Percentiles rank a stretch among this genome's conserved stretches.
phyloP scores from a whole-genome alignment of 305 asterid genomes.

The Solanum hybrid region DNA sequence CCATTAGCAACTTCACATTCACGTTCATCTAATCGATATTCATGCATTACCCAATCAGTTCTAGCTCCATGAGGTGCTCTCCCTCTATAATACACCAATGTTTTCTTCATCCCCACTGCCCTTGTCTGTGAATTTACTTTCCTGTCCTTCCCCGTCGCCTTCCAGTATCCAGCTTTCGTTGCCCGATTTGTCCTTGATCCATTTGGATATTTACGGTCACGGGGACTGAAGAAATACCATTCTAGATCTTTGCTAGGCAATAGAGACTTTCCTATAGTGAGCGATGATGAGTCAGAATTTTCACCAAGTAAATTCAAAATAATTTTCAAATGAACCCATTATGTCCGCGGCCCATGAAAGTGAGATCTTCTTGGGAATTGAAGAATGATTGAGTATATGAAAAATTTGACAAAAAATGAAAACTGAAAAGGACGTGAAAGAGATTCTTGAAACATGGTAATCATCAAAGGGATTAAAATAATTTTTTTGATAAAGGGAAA shows the following conservation, averaged over 20 bases:
- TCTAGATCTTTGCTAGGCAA: slow-evolving; percentile 20
- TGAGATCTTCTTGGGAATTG: neutral
- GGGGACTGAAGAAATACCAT: slow-evolving; percentile 22
- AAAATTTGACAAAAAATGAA: neutral
- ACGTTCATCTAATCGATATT: slow-evolving; percentile 33
- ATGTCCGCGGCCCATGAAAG: neutral
- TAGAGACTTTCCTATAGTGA: slow-evolving; percentile 5
- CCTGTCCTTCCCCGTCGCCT: slow-evolving; percentile 69
- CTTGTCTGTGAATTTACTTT: slow-evolving; percentile 42
- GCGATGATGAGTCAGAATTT: neutral
- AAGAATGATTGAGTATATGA: neutral
- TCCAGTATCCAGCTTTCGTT: slow-evolving; percentile 20
- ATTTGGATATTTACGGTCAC: slow-evolving; percentile 22
- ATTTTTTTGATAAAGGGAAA: neutral
- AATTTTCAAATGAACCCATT: neutral
- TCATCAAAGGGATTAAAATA: slow-evolving; percentile 1
- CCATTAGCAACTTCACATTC: slow-evolving; percentile 17
- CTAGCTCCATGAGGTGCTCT: slow-evolving; percentile 70
- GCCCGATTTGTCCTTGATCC: slow-evolving; percentile 22
- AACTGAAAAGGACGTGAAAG: neutral
- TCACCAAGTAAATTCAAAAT: too few relatives aligned
- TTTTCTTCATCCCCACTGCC: slow-evolving; percentile 66
- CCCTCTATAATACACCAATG: slow-evolving; percentile 64
- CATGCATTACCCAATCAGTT: slow-evolving; percentile 75
- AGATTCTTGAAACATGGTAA: neutral